These are phyloP conservation scores for Boletellus ananas DNA, from an alignment of 768 basidiomycete species.

Conservation along the genomic window DNA sequence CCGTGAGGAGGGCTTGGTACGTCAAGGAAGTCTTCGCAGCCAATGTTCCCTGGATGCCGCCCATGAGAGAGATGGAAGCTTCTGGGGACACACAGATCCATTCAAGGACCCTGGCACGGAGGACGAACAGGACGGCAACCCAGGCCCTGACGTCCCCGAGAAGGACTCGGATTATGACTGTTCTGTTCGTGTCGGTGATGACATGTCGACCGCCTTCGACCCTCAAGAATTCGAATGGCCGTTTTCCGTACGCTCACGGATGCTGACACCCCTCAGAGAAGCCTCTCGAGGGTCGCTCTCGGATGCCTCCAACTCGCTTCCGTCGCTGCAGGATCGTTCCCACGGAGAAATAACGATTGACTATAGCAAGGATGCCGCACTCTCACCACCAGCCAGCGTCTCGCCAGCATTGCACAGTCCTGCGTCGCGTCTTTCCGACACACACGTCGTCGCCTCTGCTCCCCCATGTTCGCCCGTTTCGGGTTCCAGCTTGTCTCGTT, in stretches of 20 bases:
- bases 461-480: conserved; percentile 41
- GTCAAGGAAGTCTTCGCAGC: conserved; percentile 12
- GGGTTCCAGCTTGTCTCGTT: conserved; percentile 38
- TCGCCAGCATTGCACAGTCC: conserved; percentile 23
- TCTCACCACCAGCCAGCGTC: conserved; percentile 5
- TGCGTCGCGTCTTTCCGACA: conserved; percentile 24
- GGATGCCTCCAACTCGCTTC: conserved; percentile 23
- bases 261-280: conserved; percentile 34
- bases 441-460: conserved; percentile 26
- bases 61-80: conserved; percentile 13
- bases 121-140: conserved; percentile 12
- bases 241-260: conserved; percentile 21
- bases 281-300: conserved; percentile 22
- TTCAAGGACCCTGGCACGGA: conserved; percentile 31
- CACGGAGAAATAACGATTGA: conserved; percentile 24
- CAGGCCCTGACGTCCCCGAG: conserved; percentile 4
- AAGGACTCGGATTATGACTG: conserved; percentile 20
- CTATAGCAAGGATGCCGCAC: conserved; percentile 23
- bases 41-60: too few relatives aligned
- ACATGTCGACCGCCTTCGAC: conserved; percentile 8
- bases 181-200: conserved; percentile 8
- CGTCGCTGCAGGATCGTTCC: conserved; percentile 23
- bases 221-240: conserved; percentile 11
- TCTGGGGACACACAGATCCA: conserved; percentile 46
- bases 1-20: conserved; percentile 18